Evolutionary conservation across 1,284 basidiomycete species (phyloP).

Genomic region (Trametes hirsuta): DNA sequence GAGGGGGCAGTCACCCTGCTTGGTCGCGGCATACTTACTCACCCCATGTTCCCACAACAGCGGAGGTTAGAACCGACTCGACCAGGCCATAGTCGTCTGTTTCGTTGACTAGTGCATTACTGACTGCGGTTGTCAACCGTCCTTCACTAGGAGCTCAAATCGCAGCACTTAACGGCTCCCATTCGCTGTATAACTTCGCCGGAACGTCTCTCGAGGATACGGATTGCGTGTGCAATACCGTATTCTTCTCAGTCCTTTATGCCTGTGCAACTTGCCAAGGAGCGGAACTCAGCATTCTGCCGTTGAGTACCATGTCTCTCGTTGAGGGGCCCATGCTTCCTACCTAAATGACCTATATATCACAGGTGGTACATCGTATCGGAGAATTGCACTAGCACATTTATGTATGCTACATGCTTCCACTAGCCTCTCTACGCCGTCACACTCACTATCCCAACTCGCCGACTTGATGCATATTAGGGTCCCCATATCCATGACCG

Average conservation of each 20-base stretch:
- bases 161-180: neutral
- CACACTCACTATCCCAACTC: too few species aligned
- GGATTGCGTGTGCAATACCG: neutral
- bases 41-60: neutral
- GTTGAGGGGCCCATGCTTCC: too few species aligned
- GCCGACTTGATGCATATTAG: neutral
- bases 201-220: neutral
- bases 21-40: neutral
- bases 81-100: neutral
- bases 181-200: neutral
- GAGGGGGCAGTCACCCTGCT: neutral
- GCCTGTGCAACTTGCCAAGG: constrained; percentile 4
- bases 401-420: neutral
- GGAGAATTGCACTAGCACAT: neutral
- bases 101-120: too few species aligned
- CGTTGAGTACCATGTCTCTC: neutral
- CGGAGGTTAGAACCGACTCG: neutral
- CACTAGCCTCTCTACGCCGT: neutral
- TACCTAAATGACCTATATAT: too few species aligned
- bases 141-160: neutral
- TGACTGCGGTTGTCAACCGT: too few species aligned
- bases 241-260: neutral
- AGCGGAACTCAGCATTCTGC: neutral
- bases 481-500: neutral
- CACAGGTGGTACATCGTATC: neutral